Percentiles rank a stretch among this genome's conserved stretches.
Conservation (phyloP, 1,284 basidiomycete species). For the Violaceomyces palustris region DNA sequence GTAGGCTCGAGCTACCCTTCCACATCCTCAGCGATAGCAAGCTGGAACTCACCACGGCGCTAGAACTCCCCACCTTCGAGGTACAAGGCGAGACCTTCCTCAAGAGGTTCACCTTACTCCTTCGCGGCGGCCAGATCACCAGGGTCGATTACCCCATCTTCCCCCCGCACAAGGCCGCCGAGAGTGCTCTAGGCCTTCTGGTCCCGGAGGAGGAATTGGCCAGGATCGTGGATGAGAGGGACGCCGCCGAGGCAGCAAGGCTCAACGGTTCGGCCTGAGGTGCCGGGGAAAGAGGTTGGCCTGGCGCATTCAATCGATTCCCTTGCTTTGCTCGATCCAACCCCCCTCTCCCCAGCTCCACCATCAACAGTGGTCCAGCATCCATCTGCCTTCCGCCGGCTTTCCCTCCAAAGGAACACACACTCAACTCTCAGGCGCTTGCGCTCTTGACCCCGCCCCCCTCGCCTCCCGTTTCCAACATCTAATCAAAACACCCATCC, state of each 20-base stretch:
- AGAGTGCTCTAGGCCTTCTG: constrained; percentile 29
- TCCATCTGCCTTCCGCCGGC: no score
- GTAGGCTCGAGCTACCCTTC: constrained; percentile 11
- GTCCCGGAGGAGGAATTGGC: constrained; percentile 18
- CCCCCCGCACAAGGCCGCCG: constrained; percentile 17
- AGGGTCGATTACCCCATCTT: constrained; percentile 38
- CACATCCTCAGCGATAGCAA: constrained; percentile 23
- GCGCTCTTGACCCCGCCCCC: no score
- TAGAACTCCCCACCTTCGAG: constrained; percentile 32
- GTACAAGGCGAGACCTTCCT: constrained; percentile 12
- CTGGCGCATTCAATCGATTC: no score
- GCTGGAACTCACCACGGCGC: constrained; percentile 6
- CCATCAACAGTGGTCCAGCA: no score
- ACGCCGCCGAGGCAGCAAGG: constrained; percentile 17
- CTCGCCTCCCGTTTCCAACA: no score
- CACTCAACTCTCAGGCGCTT: no score
- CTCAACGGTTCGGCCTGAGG: no score
- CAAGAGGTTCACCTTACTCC: constrained; percentile 34
- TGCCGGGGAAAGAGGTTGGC: no score
- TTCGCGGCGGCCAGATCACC: constrained; percentile 38
- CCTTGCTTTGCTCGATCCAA: no score
- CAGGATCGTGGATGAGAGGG: constrained; percentile 20
- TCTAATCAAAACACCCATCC: no score
- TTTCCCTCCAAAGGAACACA: no score
- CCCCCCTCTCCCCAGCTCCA: no score